Percentiles rank a stretch among this genome's conserved stretches.
Conservation (phyloP, 345 rosid species). For the Lepidium aucheri region DNA sequence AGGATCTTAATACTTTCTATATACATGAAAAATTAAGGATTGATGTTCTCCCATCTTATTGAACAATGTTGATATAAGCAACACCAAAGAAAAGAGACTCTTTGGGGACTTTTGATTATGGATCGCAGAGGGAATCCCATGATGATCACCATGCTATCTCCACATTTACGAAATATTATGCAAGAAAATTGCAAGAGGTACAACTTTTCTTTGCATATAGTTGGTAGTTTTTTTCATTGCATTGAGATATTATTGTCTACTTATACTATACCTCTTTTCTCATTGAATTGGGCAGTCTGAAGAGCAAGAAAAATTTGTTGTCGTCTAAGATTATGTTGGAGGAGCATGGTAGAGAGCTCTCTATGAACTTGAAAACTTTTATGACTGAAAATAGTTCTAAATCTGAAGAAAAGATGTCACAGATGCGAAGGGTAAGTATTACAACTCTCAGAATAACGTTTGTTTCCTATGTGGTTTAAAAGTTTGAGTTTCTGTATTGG, state of each 20-base stretch:
- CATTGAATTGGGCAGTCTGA: constrained; percentile 48
- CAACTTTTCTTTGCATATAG: not conserved
- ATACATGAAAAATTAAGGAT: too few relatives aligned
- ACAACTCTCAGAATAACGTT: not conserved
- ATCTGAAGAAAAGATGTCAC: constrained; percentile 33
- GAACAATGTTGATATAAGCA: constrained; percentile 35
- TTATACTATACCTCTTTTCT: not conserved
- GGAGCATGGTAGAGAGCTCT: constrained; percentile 53
- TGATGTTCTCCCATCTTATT: not conserved
- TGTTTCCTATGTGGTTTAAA: not conserved
- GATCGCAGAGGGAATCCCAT: constrained; percentile 29
- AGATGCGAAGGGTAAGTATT: constrained; percentile 47
- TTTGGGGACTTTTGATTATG: constrained; percentile 22
- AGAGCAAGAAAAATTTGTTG: constrained; percentile 58
- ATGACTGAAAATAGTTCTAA: constrained; percentile 37
- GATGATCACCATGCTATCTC: constrained; percentile 41
- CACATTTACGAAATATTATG: constrained; percentile 37
- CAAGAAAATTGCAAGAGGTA: constrained; percentile 63
- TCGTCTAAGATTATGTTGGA: constrained; percentile 57
- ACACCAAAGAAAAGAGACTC: constrained; percentile 37
- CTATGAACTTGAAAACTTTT: constrained; percentile 51
- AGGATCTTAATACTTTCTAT: too few relatives aligned
- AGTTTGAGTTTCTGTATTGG: too few relatives aligned
- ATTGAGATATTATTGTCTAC: not conserved
- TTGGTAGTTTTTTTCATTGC: not conserved